Percentiles rank a stretch among this genome's conserved stretches.
Conservation (phyloP, 2,329 filamentous ascomycete species). For the Alternaria viburni region DNA sequence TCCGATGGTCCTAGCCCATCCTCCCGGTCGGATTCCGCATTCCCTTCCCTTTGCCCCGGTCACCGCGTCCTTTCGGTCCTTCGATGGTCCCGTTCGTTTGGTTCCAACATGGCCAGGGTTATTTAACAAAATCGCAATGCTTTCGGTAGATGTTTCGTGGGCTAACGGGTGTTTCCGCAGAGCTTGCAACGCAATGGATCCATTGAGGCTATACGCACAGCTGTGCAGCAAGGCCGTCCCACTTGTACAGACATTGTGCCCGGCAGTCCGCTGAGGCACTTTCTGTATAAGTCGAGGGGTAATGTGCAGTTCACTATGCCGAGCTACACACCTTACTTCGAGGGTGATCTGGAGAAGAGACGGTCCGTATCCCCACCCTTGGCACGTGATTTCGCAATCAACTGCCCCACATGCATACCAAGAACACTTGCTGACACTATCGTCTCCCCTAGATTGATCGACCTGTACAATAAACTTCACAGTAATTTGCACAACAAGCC, state of each 20-base stretch:
- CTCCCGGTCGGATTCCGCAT: background rate
- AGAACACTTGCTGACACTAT: background rate
- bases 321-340: slow-evolving; percentile 74
- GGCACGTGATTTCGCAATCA: background rate
- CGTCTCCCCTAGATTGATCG: slow-evolving; percentile 58
- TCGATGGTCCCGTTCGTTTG: background rate
- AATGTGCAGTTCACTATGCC: slow-evolving; percentile 98
- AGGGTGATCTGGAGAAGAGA: slow-evolving; percentile 64
- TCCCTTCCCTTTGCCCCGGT: background rate
- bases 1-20: slow-evolving; percentile 1
- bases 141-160: background rate
- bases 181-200: slow-evolving; percentile 73
- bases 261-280: slow-evolving; percentile 82
- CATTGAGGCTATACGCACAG: slow-evolving; percentile 74
- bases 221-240: slow-evolving; percentile 74
- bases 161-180: slow-evolving; percentile 19
- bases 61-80: background rate
- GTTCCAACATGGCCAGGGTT: background rate
- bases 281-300: slow-evolving; percentile 90
- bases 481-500: slow-evolving; percentile 83
- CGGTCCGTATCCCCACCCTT: slow-evolving; percentile 52
- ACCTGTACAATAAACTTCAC: slow-evolving; percentile 84
- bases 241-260: slow-evolving; percentile 77
- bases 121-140: background rate
- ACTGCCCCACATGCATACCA: background rate